Percentiles rank a stretch among this genome's conserved stretches.
phyloP scores from a whole-genome alignment of 23 red algal genomes.

The Agarophyton chilense region DNA sequence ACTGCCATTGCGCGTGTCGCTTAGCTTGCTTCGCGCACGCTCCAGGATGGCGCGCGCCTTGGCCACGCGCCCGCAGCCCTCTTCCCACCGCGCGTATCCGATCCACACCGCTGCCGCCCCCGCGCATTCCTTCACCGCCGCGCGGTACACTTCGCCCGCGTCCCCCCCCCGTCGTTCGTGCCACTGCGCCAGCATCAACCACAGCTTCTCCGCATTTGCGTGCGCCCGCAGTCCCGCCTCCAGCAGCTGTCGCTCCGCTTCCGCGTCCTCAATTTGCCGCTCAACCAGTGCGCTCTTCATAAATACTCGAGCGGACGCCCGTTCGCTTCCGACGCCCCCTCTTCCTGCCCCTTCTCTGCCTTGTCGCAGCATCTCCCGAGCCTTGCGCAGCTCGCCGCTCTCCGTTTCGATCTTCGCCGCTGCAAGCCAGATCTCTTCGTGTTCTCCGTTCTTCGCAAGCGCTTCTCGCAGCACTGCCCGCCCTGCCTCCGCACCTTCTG shows the following conservation, averaged over 20 bases:
- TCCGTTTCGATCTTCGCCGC: conserved; percentile 82
- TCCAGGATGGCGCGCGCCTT: conserved; percentile 67
- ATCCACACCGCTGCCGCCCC: conserved; percentile 48
- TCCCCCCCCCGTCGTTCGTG: conserved; percentile 37
- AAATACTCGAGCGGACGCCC: conserved; percentile 53
- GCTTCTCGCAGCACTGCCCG: conserved; percentile 61
- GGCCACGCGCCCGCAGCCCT: conserved; percentile 12
- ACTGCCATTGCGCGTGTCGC: not conserved
- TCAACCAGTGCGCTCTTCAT: conserved; percentile 83
- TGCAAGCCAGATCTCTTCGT: conserved; percentile 76
- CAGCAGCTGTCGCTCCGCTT: conserved; percentile 42
- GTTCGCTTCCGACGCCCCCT: not conserved
- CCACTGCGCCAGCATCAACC: conserved; percentile 85
- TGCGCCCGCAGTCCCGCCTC: conserved; percentile 42
- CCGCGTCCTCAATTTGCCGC: conserved; percentile 26
- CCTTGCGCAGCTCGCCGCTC: conserved; percentile 54
- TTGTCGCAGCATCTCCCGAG: conserved; percentile 39
- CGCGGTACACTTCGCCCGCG: conserved; percentile 29
- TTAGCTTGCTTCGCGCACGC: conserved; percentile 22
- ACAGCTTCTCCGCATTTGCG: conserved; percentile 48
- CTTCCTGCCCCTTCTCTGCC: conserved; percentile 2
- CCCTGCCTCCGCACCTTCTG: conserved; percentile 38
- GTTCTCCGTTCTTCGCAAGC: conserved; percentile 38
- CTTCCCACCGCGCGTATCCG: conserved; percentile 45
- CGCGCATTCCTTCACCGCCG: conserved; percentile 46